Evolutionary conservation across 306 rosid genomes (phyloP).

Genomic region (Clitoria ternatea): DNA sequence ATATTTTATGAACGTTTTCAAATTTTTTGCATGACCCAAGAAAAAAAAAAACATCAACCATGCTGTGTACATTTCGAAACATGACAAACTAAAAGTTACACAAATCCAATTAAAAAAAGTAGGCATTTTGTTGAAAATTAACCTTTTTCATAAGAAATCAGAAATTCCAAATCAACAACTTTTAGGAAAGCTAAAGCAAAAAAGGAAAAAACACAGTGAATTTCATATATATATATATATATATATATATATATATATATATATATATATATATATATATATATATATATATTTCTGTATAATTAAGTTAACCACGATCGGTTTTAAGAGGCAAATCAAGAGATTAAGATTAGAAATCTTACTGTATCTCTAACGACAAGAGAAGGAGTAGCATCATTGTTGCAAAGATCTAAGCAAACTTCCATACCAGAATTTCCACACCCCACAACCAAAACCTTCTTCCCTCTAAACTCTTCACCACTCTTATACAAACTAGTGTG

Average conservation of each 20-base stretch:
- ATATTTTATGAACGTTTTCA: not conserved
- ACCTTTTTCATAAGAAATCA: slow-evolving; percentile 14
- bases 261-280: no score
- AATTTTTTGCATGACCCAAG: not conserved
- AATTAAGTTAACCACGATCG: no score
- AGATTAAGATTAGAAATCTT: slow-evolving; percentile 16
- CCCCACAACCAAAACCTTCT: slow-evolving; percentile 78
- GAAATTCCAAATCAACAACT: slow-evolving; percentile 28
- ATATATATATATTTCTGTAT: not conserved
- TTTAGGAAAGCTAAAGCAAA: not conserved
- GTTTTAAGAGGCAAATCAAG: not conserved
- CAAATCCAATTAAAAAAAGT: not conserved
- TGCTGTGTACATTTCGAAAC: not conserved
- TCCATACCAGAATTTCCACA: slow-evolving; percentile 98
- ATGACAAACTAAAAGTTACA: slow-evolving; percentile 20
- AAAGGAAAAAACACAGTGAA: not conserved
- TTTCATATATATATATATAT: no score
- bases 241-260: no score
- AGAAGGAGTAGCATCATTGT: slow-evolving; percentile 65
- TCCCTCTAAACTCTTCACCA: slow-evolving; percentile 55
- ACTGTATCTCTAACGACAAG: slow-evolving; percentile 79
- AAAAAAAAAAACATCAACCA: not conserved
- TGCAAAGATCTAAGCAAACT: slow-evolving; percentile 85
- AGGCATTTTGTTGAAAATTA: slow-evolving; percentile 1
- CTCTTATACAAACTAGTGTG: slow-evolving; percentile 75